Evolutionary conservation across 345 rosid species (phyloP), one percentile per base, ranked within the genome.

Genomic region (Gossypium herbaceum): DNA sequence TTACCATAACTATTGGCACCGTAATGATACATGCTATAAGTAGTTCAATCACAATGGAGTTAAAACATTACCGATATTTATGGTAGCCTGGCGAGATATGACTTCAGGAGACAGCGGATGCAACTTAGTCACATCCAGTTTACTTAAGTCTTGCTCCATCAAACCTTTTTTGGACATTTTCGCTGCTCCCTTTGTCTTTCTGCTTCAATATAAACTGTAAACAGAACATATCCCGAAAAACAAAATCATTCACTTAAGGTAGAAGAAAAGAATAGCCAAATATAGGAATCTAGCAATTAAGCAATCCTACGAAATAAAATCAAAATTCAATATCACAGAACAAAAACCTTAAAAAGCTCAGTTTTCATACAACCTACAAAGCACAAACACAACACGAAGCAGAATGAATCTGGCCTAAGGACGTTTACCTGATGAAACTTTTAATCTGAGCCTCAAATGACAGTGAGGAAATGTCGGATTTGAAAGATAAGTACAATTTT

Each of bases 41-140:
- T 62, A 43, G 51, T 24, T 65, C 17, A 20, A 39, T 15, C 34
- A 58, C 19, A 41, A 27, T 8, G 56, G 34, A 76, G 55, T 39
- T 51, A 6, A 63, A 71, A 7, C 7, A n/a, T 56, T 77, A 94
- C 99, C 99, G 9, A 95, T 93, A 74, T 95, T 93, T 4, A 95
- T 95, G 43, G 98, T 93, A 8, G 98, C 98, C 81, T 95, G 99
- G 20, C 99, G 97, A 55, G 98, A 95, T 52, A 95, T 95, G 50
- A 95, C 99, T 72, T 95, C 99, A n/a, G 99, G 99, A 74, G 98
- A 93, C 19, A 93, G 89, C n/a, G 99, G 98, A 89, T 91, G 94
- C 64, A 93, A 83, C 89, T 74, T 76, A 1, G 86, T 83, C 34
- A 91, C 97, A 86, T 95, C 97, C 93, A 95, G 76, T 64, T 88